Evolutionary conservation across 1,139 yeast species (phyloP).

Genomic region (Geotrichum armillariae): DNA sequence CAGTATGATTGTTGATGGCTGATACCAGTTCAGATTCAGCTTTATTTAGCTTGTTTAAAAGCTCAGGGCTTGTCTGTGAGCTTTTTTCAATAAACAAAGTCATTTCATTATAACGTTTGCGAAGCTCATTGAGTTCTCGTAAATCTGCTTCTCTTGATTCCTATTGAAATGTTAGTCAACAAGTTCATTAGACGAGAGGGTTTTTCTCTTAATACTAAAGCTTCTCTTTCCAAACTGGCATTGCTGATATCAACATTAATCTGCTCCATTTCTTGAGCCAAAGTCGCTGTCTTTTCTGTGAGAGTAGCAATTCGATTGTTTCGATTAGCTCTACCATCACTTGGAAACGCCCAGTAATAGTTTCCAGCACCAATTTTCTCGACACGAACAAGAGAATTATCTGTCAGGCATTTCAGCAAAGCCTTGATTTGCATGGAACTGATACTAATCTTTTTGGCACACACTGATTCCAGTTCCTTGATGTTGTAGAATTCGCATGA

Average conservation of each 20-base stretch:
- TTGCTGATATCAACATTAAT: slow-evolving; percentile 11
- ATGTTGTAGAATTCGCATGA: slow-evolving; percentile 47
- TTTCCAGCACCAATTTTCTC: slow-evolving; percentile 57
- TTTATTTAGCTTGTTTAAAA: slow-evolving; percentile 18
- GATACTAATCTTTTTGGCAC: slow-evolving; percentile 48
- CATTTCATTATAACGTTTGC: slow-evolving; percentile 21
- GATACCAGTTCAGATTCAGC: slow-evolving; percentile 13
- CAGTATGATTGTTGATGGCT: slow-evolving; percentile 31
- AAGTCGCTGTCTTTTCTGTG: slow-evolving; percentile 23
- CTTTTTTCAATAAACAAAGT: slow-evolving; percentile 29
- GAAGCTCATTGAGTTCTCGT: not conserved
- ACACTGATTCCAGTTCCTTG: slow-evolving; percentile 52
- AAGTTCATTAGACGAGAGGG: too few relatives aligned
- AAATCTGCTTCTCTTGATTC: slow-evolving; percentile 12
- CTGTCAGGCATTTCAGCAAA: slow-evolving; percentile 46
- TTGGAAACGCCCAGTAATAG: slow-evolving; percentile 54
- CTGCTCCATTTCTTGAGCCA: slow-evolving; percentile 17
- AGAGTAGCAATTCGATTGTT: slow-evolving; percentile 22
- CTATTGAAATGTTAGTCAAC: slow-evolving; percentile 3
- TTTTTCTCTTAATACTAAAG: slow-evolving; percentile 4
- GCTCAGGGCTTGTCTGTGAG: slow-evolving; percentile 32
- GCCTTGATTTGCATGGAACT: slow-evolving; percentile 54
- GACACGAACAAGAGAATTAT: slow-evolving; percentile 48
- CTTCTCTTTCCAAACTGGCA: slow-evolving; percentile 20
- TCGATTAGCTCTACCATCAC: slow-evolving; percentile 36